Evolutionary conservation across 192 early-diverging fungal genomes (phyloP), one percentile per base, ranked within the genome.

Genomic region (Backusella psychrophila): DNA sequence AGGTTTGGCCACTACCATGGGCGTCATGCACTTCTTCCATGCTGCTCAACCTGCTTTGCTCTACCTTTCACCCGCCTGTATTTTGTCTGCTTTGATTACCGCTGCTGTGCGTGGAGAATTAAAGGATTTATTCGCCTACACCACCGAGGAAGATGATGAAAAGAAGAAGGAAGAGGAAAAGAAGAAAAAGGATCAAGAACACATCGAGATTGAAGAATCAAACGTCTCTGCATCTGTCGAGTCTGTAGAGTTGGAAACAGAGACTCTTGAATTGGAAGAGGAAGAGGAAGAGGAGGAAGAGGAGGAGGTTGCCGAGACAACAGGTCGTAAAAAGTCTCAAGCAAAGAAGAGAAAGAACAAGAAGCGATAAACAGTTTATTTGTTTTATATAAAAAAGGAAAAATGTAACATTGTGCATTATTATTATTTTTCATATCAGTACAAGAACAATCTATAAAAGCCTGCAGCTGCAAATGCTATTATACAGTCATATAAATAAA

Each of bases 51-150:
- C 97, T 6, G 97, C 97, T 6, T 85, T 99, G 8, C 86, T 99
- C 59, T 99, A 99, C 74, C 90, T 99, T 56, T 98, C 97, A 4
- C 97, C 97, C 0, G 97, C 97, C 3, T 99, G 97, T 77, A 98
- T 95, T 69, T 72, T 98, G 14, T 95, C 96, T 7, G 91, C 92
- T 4, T 76, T 98, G 35, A 26, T 90, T 2, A 90, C 87, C 15
- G 94, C 89, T 6, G 67, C 83, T n/a, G 74, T 79, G 19, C 90
- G 93, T 44, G 92, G 93, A 73, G 91, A 95, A 83, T 36, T 95
- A 26, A 86, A 82, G 41, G 86, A 85, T 15, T 81, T 94, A 21
- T 90, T 95, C 68, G 84, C 77, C 4, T 95, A 91, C 71, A 81
- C 83, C 9, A 82, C 85, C 23, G 92, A 94, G 46, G 87, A 90